Evolutionary conservation across 345 rosid species (phyloP).

Genomic region (Acer yangbiense): DNA sequence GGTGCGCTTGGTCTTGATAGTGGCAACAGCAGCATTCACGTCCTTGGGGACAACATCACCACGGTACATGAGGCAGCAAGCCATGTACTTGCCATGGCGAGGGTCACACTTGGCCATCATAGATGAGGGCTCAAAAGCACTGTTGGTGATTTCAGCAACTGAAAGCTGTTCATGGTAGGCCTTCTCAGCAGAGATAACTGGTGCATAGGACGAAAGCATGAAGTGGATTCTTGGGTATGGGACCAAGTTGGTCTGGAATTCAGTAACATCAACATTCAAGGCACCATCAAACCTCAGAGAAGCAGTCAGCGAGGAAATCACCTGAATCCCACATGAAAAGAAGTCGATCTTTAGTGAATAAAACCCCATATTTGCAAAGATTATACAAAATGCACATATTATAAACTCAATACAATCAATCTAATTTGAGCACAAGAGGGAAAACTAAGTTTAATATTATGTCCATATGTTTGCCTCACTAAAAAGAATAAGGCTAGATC

Average conservation of each 20-base stretch:
- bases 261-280: constrained; percentile 73
- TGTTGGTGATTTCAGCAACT: constrained; percentile 62
- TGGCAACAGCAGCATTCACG: constrained; percentile 71
- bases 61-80: constrained; percentile 80
- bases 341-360: not conserved
- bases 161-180: constrained; percentile 63
- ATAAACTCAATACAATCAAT: no score
- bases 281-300: constrained; percentile 84
- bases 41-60: constrained; percentile 86
- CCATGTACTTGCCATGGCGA: constrained; percentile 90
- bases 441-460: no score
- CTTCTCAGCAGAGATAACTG: constrained; percentile 67
- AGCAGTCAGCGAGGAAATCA: constrained; percentile 77
- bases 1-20: constrained; percentile 77
- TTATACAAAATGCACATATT: no score
- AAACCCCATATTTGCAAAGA: not conserved
- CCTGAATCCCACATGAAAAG: constrained; percentile 29
- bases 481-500: not conserved
- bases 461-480: no score
- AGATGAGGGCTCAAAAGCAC: constrained; percentile 49
- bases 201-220: constrained; percentile 84
- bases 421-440: not conserved
- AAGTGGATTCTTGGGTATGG: constrained; percentile 86
- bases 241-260: constrained; percentile 79
- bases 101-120: constrained; percentile 75